Conservation (phyloP, 352 stramenopile genomes). For the Globisporangium paddicum region DNA sequence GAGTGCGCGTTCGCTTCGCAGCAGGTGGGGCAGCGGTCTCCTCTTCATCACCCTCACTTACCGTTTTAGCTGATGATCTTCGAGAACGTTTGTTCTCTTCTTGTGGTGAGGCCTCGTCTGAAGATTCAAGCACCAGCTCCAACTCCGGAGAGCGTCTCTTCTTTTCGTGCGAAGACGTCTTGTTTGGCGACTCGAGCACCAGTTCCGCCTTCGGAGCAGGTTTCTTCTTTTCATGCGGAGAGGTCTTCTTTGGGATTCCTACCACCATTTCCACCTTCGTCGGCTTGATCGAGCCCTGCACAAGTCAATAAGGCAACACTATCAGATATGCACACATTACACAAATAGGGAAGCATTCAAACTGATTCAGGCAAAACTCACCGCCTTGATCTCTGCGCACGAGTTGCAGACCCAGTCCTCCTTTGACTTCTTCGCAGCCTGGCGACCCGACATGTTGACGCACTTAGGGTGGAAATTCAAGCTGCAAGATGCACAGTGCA, state of each 20-base stretch:
- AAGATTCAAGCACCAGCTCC: not conserved
- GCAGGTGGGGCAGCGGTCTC: not conserved
- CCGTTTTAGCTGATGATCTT: not conserved
- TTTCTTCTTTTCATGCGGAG: slow-evolving; percentile 6
- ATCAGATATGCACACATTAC: not conserved
- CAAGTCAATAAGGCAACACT: not conserved
- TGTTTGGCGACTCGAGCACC: not conserved
- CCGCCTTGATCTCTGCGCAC: slow-evolving; percentile 25
- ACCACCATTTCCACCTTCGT: slow-evolving; percentile 2
- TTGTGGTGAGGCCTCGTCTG: not conserved
- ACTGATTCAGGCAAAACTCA: not conserved
- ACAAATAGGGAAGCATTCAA: not conserved
- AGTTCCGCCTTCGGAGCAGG: slow-evolving; percentile 2
- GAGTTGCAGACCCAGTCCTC: slow-evolving; percentile 32
- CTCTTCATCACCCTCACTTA: not conserved
- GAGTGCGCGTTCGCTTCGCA: not conserved
- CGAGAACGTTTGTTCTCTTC: not conserved
- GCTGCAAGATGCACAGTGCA: slow-evolving; percentile 60
- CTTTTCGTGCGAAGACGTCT: slow-evolving; percentile 5
- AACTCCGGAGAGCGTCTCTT: not conserved
- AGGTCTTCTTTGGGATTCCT: not conserved
- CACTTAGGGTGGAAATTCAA: slow-evolving; percentile 77
- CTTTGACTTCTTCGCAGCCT: slow-evolving; percentile 53
- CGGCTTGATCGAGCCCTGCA: slow-evolving; percentile 10
- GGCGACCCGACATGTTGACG: slow-evolving; percentile 72